Base-by-base conservation (phyloP, 2,329 filamentous ascomycete genomes). In the Talaromyces funiculosus region DNA sequence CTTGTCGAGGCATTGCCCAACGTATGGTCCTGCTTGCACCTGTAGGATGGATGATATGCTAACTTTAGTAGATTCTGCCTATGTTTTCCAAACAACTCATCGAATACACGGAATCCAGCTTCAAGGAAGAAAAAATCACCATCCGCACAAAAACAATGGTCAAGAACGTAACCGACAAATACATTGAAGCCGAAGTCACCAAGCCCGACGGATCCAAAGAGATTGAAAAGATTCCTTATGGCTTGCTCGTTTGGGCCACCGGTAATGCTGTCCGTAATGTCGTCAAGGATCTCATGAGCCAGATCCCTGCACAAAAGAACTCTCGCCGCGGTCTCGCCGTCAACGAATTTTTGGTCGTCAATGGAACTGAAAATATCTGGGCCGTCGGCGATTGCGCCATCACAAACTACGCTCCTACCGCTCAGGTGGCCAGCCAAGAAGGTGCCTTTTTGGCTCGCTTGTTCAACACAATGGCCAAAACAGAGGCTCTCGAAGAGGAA, bases 11-110 rank as follows among this genome's bases (percentile, higher is more conserved):
- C 94, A 63, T 86, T 99, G 35, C 94, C 94, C 69, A 97, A 95
- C 76, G 92, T 82, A 69, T 65, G 71, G 60, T 33, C 29, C 5
- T 12, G n/a, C 14, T 12, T 8, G 2, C 18, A 26, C 12, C 8
- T 3, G 7, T 3, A 6, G 1, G 12, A n/a, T 51, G 29, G 24
- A n/a, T n/a, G 18, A 33, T 31, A 53, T 20, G n/a, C 49, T 63
- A 43, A 64, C 66, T 6, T 14, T 12, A 60, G 22, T 57, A 78
- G 77, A 80, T 96, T 57, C 85, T 99, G 66, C 94, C 94, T 70
- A 96, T 92, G 84, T 99, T 99, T 84, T 96, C 91, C 75, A 97
- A 97, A 85, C 92, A 96, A 78, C 83, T 99, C 72, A 97, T 99
- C 73, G 94, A 99, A 72, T 99, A 99, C 83, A 99, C 94, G 68